Base-by-base conservation (phyloP, 805 yeast species). In the Danielia reshetovae region DNA sequence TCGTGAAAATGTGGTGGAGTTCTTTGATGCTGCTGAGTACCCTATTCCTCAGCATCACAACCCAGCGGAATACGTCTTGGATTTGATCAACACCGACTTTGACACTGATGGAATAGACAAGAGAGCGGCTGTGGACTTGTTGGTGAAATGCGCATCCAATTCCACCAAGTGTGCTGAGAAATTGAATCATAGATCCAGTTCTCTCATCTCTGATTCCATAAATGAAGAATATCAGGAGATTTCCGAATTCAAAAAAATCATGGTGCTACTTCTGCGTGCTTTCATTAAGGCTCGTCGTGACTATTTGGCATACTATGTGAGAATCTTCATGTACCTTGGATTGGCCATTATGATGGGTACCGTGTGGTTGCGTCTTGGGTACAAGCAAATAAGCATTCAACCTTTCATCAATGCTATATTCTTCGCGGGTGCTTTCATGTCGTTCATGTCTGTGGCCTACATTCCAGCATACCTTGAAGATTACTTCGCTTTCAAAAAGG, bases 381-480 rank as follows among this genome's bases (percentile, higher is more conserved):
- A 40, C 19, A 27, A 33, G 3, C 61, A 57, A 34, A 29, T 35
- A 16, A 43, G 42, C 34, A 53, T 58, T 27, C 60, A 56, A 39
- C 55, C 55, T 9, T 56, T 51, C 36, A 59, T 54, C 31, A 57
- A 53, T 34, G 63, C 63, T 11, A 48, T 59, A 2, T 65, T 65
- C 50, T 65, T 64, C 44, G 58, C 64, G 12, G 68, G 68, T n/a
- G 70, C 70, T 7, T 65, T 65, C 45, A 64, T 63, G 68, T 62
- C 67, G n/a, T 63, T 63, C 39, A 64, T 64, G 70, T 52, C 67
- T 2, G 70, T 64, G 22, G 70, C 69, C 3, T 62, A 62, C 38
- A 59, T 65, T 34, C 70, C 69, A 10, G 53, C 70, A 7, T 62
- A 52, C 36, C 40, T 64, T 13, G 69, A 62, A 41, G 69, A 62